These are phyloP conservation scores for Parsonsia alboflavescens DNA, from an alignment of 257 asterid species.

Conservation along the genomic window DNA sequence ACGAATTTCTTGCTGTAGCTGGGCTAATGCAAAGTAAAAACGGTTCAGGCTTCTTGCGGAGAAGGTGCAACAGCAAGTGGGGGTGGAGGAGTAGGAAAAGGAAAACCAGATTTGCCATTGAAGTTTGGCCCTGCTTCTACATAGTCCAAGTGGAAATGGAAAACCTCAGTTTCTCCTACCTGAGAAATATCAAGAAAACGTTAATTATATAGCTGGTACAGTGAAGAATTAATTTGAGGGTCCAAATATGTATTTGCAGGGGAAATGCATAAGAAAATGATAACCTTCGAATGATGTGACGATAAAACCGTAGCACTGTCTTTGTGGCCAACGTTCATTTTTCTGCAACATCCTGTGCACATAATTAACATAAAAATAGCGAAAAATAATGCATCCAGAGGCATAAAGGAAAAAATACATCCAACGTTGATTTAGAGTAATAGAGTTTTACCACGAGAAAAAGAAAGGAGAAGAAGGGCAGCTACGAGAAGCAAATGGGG, in stretches of 20 bases:
- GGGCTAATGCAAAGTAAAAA: background rate
- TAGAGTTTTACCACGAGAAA: constrained; percentile 30
- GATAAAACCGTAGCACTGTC: constrained; percentile 9
- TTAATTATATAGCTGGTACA: background rate
- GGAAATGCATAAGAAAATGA: too few species aligned
- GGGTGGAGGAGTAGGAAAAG: constrained; percentile 17
- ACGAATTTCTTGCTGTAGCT: background rate
- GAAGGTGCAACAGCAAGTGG: too few species aligned
- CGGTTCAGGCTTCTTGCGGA: background rate
- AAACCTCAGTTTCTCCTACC: constrained; percentile 34
- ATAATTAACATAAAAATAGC: background rate
- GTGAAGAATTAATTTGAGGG: background rate
- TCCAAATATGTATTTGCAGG: background rate
- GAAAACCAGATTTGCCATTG: constrained; percentile 31
- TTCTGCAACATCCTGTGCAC: constrained; percentile 38
- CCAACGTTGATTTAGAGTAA: background rate
- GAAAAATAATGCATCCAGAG: background rate
- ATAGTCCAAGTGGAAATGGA: constrained; percentile 47
- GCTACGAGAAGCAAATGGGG: constrained; percentile 12
- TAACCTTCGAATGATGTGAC: background rate
- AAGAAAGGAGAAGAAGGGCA: constrained; percentile 28
- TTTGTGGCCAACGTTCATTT: constrained; percentile 14
- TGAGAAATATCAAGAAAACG: constrained; percentile 1
- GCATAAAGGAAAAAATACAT: background rate
- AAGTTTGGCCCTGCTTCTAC: constrained; percentile 46